These are phyloP conservation scores for Strobilomyces confusus DNA, from an alignment of 768 basidiomycete genomes.

Conservation along the genomic window DNA sequence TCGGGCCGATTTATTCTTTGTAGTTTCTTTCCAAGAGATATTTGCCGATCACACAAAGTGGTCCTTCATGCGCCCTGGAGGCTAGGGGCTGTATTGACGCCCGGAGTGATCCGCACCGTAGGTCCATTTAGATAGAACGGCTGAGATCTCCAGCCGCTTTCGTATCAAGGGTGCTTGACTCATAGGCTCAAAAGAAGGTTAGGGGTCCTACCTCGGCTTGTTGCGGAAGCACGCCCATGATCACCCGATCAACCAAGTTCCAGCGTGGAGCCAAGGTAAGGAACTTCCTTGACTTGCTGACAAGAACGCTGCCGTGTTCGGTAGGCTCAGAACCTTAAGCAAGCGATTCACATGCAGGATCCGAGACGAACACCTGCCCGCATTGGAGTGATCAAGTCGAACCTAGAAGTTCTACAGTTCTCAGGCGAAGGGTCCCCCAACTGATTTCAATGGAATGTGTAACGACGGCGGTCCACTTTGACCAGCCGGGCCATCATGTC, in stretches of 20 bases:
- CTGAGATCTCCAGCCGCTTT: slow-evolving; percentile 17
- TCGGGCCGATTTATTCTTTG: not conserved
- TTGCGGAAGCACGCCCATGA: slow-evolving; percentile 10
- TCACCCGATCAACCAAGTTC: slow-evolving; percentile 12
- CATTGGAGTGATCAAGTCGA: no score
- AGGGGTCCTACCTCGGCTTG: slow-evolving; percentile 10
- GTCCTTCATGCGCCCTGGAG: slow-evolving; percentile 10
- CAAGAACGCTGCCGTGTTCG: slow-evolving; percentile 14
- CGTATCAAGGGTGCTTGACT: slow-evolving; percentile 19
- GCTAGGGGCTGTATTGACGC: slow-evolving; percentile 3
- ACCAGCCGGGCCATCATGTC: no score
- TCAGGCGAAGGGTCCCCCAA: slow-evolving; percentile 10
- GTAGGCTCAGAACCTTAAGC: slow-evolving; percentile 13
- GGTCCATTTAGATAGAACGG: slow-evolving; percentile 23
- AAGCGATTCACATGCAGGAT: slow-evolving; percentile 20
- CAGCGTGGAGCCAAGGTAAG: not conserved
- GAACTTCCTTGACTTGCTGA: slow-evolving; percentile 10
- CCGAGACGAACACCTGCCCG: slow-evolving; percentile 5
- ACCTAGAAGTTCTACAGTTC: slow-evolving; percentile 7
- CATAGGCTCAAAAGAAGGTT: slow-evolving; percentile 18
- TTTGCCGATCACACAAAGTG: slow-evolving; percentile 13
- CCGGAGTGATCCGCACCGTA: slow-evolving; percentile 26
- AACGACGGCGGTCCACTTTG: not conserved
- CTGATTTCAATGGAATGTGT: not conserved
- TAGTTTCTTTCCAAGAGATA: not conserved